Evolutionary conservation across 768 basidiomycete genomes (phyloP).

Genomic region (Mycena filopes): DNA sequence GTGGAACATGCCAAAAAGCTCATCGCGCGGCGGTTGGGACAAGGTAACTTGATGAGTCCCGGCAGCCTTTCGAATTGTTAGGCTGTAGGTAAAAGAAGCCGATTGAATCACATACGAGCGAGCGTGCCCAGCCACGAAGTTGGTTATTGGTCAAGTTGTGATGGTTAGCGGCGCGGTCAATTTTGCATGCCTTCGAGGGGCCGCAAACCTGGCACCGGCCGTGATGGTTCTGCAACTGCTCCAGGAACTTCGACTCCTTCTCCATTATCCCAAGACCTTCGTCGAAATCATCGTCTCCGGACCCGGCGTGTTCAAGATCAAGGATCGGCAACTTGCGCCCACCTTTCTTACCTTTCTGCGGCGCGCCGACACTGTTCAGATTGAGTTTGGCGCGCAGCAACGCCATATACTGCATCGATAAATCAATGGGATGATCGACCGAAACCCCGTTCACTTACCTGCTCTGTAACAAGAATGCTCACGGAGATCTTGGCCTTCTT

Average conservation of each 20-base stretch:
- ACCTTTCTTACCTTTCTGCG: background rate
- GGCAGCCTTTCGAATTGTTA: background rate
- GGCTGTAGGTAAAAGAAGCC: background rate
- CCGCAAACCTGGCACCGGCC: conserved; percentile 2
- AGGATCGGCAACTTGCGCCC: background rate
- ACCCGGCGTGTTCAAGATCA: conserved; percentile 6
- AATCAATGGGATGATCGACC: background rate
- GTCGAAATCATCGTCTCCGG: conserved; percentile 13
- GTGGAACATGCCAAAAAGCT: background rate
- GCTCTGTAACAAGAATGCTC: conserved; percentile 4
- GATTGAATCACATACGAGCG: background rate
- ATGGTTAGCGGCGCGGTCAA: background rate
- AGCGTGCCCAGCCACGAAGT: background rate
- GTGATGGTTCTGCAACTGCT: background rate
- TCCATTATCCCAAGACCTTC: conserved; percentile 1
- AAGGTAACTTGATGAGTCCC: background rate
- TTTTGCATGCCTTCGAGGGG: conserved; percentile 12
- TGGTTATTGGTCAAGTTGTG: background rate
- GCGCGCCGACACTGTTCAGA: background rate
- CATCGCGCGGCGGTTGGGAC: background rate
- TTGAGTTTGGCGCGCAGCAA: background rate
- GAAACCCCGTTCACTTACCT: background rate
- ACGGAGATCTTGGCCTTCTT: conserved; percentile 1
- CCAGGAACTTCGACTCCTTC: background rate
- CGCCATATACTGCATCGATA: conserved; percentile 2